Evolutionary conservation across 2,329 filamentous ascomycete genomes (phyloP).

Genomic region (Annulohypoxylon truncatum): DNA sequence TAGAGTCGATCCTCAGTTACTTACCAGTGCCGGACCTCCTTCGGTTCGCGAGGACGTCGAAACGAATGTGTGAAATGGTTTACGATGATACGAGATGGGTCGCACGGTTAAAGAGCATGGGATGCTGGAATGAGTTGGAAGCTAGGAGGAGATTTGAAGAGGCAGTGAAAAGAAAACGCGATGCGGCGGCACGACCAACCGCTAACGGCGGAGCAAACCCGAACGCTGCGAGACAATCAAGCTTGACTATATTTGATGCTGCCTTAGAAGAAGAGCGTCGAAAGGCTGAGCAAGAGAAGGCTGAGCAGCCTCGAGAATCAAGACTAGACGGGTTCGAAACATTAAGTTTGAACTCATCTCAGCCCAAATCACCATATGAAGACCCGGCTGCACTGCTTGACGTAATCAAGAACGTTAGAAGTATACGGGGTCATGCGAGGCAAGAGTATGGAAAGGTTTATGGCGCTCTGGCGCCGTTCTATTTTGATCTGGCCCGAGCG

Average conservation of each 20-base stretch:
- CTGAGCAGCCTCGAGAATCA: constrained; percentile 46
- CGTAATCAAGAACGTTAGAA: constrained; percentile 77
- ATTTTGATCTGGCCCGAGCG: constrained; percentile 80
- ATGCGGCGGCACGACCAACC: constrained; percentile 58
- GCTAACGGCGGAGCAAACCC: constrained; percentile 36
- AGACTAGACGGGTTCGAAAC: constrained; percentile 81
- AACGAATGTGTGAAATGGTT: constrained; percentile 94
- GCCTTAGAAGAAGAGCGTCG: constrained; percentile 72
- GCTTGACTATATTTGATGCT: constrained; percentile 80
- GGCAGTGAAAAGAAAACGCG: constrained; percentile 68
- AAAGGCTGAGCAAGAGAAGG: constrained; percentile 54
- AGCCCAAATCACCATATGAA: constrained; percentile 59
- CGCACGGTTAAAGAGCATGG: constrained; percentile 84
- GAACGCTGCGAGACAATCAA: constrained; percentile 46
- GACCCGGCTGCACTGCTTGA: constrained; percentile 75
- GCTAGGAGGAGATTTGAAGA: constrained; percentile 85
- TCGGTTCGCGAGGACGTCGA: constrained; percentile 84
- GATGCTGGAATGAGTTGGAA: constrained; percentile 90
- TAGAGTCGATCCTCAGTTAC: constrained; percentile 89
- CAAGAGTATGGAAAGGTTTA: constrained; percentile 94
- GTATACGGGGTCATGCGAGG: constrained; percentile 84
- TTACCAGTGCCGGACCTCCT: constrained; percentile 87
- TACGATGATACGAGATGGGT: constrained; percentile 99
- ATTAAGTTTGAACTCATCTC: constrained; percentile 65
- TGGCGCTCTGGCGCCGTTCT: constrained; percentile 87